These are phyloP conservation scores for Conticribra guillardii DNA, from an alignment of 108 stramenopile genomes.

Conservation along the genomic window DNA sequence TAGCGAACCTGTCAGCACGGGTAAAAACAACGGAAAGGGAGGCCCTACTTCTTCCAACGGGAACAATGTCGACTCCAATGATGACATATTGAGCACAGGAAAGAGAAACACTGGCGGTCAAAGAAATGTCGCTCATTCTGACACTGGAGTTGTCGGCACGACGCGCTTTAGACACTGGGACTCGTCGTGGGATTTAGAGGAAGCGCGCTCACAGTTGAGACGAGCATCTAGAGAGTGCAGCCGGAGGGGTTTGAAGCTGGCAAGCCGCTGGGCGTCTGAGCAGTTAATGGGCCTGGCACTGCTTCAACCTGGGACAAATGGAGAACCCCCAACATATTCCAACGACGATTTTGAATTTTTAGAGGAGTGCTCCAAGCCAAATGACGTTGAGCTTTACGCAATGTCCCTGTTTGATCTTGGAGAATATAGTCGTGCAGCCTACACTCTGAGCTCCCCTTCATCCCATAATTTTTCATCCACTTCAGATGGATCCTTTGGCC, in stretches of 20 bases:
- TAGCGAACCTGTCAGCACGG: background rate
- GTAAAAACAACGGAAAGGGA: background rate
- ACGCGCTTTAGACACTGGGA: background rate
- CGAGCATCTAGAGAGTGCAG: slow-evolving; percentile 36
- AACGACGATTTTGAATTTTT: no score
- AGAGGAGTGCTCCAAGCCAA: slow-evolving; percentile 24
- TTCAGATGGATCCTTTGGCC: slow-evolving; percentile 10
- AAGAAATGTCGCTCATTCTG: no score
- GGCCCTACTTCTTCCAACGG: background rate
- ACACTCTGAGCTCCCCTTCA: slow-evolving; percentile 43
- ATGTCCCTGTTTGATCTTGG: slow-evolving; percentile 76
- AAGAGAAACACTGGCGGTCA: no score
- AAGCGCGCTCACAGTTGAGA: slow-evolving; percentile 29
- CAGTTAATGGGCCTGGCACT: slow-evolving; percentile 69
- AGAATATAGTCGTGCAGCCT: slow-evolving; percentile 80
- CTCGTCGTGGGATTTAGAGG: slow-evolving; percentile 26
- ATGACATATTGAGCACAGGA: no score
- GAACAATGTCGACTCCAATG: background rate
- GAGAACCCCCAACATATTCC: no score
- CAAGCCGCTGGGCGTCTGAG: slow-evolving; percentile 84
- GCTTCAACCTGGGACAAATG: background rate
- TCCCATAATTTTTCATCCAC: background rate
- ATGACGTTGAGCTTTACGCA: slow-evolving; percentile 65
- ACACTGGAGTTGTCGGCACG: no score
- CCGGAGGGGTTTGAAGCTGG: slow-evolving; percentile 66